Evolutionary conservation across 805 yeast species (phyloP).

Genomic region (Lipomyces lipofer): DNA sequence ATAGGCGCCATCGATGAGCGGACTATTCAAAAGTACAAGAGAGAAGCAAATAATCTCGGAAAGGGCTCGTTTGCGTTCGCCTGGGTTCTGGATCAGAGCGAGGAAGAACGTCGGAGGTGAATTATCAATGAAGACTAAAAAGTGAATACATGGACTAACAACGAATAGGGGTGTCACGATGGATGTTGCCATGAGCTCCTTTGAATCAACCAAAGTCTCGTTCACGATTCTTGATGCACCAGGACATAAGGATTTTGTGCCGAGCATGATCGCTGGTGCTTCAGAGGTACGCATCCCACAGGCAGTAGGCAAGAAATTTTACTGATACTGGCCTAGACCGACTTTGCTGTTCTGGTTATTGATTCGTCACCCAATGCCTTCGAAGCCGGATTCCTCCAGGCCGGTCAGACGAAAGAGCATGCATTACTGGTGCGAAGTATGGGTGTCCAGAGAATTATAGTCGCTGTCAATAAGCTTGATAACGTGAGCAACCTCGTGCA

Average conservation of each 20-base stretch:
- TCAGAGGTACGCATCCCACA: slow-evolving; percentile 28
- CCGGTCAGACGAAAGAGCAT: slow-evolving; percentile 81
- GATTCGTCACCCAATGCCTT: slow-evolving; percentile 68
- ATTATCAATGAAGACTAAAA: not conserved
- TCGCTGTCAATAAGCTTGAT: slow-evolving; percentile 74
- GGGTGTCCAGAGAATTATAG: slow-evolving; percentile 61
- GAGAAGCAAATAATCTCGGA: slow-evolving; percentile 66
- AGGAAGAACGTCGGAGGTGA: slow-evolving; percentile 59
- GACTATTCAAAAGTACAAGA: slow-evolving; percentile 60
- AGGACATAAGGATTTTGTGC: slow-evolving; percentile 79
- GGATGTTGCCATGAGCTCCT: slow-evolving; percentile 68
- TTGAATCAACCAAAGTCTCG: slow-evolving; percentile 55
- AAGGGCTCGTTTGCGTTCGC: slow-evolving; percentile 81
- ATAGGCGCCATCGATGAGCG: slow-evolving; percentile 65
- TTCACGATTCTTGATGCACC: slow-evolving; percentile 83
- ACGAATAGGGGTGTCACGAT: slow-evolving; percentile 67
- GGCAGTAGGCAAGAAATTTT: too few species aligned
- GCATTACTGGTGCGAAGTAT: slow-evolving; percentile 64
- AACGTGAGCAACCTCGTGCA: slow-evolving; percentile 39
- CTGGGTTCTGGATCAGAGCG: slow-evolving; percentile 81
- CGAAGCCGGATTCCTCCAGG: slow-evolving; percentile 64
- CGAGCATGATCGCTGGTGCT: slow-evolving; percentile 83
- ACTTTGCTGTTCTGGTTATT: slow-evolving; percentile 68
- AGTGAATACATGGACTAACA: not conserved
- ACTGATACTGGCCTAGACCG: too few species aligned